Conservation (phyloP, 331 rosid species). For the Cydonia oblonga region DNA sequence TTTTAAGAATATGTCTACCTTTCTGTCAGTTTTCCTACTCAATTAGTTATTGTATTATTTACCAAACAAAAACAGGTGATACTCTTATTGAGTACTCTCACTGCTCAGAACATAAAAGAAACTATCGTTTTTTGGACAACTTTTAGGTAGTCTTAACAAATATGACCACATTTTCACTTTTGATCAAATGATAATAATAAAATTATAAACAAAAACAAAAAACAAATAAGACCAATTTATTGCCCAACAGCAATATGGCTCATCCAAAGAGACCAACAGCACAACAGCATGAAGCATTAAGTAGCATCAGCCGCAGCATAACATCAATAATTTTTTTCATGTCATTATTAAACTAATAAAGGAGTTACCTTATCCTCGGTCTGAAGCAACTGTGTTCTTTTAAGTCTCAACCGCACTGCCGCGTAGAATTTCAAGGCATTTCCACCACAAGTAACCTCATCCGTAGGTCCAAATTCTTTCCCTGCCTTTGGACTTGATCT, state of each 20-base stretch:
- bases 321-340: neutral
- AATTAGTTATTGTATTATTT: neutral
- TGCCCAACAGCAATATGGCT: neutral
- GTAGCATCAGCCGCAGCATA: neutral
- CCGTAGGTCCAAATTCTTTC: conserved; percentile 28
- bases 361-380: conserved; percentile 42
- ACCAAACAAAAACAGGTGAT: neutral
- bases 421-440: conserved; percentile 80
- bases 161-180: too few species aligned
- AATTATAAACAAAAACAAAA: too few species aligned
- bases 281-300: neutral
- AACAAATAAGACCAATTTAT: neutral
- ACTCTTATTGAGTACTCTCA: neutral
- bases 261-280: neutral
- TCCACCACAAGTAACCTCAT: conserved; percentile 87
- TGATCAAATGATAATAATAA: too few species aligned
- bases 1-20: neutral
- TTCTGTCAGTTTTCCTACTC: neutral
- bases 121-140: neutral
- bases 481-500: conserved; percentile 41
- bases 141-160: neutral
- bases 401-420: conserved; percentile 62
- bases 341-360: neutral
- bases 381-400: conserved; percentile 53
- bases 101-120: neutral